These are phyloP conservation scores for Takakia lepidozioides DNA, from an alignment of 225 moss, liverwort and hornwort species.

Conservation along the genomic window DNA sequence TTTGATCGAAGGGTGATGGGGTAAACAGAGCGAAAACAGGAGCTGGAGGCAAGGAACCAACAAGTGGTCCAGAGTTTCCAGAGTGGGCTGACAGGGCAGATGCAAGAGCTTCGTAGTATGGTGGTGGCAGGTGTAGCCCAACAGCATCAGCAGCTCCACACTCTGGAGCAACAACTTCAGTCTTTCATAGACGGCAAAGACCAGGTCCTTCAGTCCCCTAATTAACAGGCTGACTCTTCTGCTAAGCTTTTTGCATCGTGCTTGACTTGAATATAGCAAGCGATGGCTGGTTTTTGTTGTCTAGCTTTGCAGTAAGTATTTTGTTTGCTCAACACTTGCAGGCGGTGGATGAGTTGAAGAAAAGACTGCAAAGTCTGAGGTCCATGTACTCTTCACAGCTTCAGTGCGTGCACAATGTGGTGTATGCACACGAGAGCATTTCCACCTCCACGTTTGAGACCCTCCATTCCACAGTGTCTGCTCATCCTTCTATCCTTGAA, in stretches of 20 bases:
- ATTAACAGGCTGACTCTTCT: background rate
- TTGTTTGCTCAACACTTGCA: constrained; percentile 11
- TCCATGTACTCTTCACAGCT: constrained; percentile 47
- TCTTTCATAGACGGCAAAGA: constrained; percentile 49
- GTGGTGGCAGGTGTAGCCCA: constrained; percentile 60
- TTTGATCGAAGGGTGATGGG: too few relatives aligned
- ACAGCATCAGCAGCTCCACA: constrained; percentile 67
- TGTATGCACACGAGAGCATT: constrained; percentile 42
- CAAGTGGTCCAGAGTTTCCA: constrained; percentile 57
- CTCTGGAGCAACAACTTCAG: constrained; percentile 62
- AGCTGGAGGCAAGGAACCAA: constrained; percentile 65
- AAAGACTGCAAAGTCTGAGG: constrained; percentile 44
- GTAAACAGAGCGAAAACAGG: constrained; percentile 64
- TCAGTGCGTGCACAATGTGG: constrained; percentile 42
- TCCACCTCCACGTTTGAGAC: constrained; percentile 56
- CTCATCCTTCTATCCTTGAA: constrained; percentile 33
- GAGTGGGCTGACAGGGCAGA: constrained; percentile 39
- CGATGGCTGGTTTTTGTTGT: too few relatives aligned
- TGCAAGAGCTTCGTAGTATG: constrained; percentile 57
- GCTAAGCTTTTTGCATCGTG: background rate
- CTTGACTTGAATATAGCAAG: too few relatives aligned
- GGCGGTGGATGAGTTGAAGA: constrained; percentile 56
- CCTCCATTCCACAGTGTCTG: constrained; percentile 27
- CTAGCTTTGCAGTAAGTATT: background rate
- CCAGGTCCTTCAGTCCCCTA: constrained; percentile 24